Evolutionary conservation across 108 stramenopile genomes (phyloP).

Genomic region (Nitzschia sp.): DNA sequence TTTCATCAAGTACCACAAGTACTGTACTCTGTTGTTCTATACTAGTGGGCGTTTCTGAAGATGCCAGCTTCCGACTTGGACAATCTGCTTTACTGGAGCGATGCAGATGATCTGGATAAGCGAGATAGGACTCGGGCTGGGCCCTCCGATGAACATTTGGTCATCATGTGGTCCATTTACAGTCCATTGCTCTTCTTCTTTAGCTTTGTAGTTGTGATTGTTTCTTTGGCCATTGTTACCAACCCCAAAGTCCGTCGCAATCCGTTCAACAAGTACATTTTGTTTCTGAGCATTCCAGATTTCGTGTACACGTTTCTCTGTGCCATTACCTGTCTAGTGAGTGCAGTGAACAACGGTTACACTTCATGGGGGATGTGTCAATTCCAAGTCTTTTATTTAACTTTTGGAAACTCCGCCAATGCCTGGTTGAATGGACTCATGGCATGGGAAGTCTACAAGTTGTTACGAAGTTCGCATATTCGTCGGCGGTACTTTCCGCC

Average conservation of each 20-base stretch:
- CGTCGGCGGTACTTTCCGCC: too few relatives aligned
- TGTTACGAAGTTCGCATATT: too few relatives aligned
- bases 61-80: too few relatives aligned
- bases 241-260: conserved; percentile 13
- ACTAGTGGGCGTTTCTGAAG: too few relatives aligned
- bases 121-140: conserved; percentile 15
- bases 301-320: conserved; percentile 16
- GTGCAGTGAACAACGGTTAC: not conserved
- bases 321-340: conserved; percentile 19
- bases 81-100: too few relatives aligned
- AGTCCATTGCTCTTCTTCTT: not conserved
- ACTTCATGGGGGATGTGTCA: too few relatives aligned
- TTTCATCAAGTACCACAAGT: too few relatives aligned
- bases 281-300: conserved; percentile 29
- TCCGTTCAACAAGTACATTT: conserved; percentile 30
- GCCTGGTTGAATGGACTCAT: too few relatives aligned
- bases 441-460: too few relatives aligned
- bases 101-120: not conserved
- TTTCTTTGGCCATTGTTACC: conserved; percentile 15
- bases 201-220: not conserved
- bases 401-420: too few relatives aligned
- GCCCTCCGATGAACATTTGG: conserved; percentile 17
- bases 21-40: too few relatives aligned
- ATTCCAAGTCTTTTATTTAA: too few relatives aligned
- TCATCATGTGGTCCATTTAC: conserved; percentile 11